Conservation (phyloP, 306 rosid species). For the Gastrolobium bilobum region DNA sequence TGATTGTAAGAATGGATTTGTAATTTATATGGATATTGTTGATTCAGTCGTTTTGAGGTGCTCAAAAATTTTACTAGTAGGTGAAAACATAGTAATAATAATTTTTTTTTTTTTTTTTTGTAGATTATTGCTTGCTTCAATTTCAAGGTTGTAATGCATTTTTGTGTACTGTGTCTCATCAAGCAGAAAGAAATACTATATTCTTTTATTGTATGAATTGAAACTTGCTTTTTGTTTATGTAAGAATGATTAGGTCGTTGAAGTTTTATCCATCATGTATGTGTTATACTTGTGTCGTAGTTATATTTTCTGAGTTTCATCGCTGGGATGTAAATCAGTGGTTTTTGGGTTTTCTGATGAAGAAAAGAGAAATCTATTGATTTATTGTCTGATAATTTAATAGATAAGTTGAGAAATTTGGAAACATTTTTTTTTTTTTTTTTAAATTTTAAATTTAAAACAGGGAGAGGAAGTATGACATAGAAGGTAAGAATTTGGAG, state of each 20-base stretch:
- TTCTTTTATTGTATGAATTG: neutral
- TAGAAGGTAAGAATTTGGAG: constrained; percentile 72
- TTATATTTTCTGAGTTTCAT: neutral
- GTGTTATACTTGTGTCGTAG: neutral
- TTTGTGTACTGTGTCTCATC: constrained; percentile 3
- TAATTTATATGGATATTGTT: neutral
- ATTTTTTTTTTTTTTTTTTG: neutral
- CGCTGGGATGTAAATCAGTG: neutral
- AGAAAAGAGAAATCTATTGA: constrained; percentile 27
- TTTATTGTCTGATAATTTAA: constrained; percentile 14
- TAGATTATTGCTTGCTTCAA: constrained; percentile 7
- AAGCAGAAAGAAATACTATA: constrained; percentile 11
- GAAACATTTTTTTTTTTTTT: neutral
- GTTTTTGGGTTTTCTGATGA: neutral
- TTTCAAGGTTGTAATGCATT: constrained; percentile 9
- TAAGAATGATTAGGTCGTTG: too few species aligned
- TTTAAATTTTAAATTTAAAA: neutral
- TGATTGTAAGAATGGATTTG: neutral
- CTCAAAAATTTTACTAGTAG: neutral
- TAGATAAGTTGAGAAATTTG: constrained; percentile 32
- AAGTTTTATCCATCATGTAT: neutral
- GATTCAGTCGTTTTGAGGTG: neutral
- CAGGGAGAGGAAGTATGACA: constrained; percentile 84
- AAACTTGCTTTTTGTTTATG: too few species aligned
- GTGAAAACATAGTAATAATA: neutral